Percentiles rank a stretch among this genome's conserved stretches.
Evolutionary conservation across 1,284 basidiomycete genomes (phyloP).

Genomic region (Malassezia yamatoensis): DNA sequence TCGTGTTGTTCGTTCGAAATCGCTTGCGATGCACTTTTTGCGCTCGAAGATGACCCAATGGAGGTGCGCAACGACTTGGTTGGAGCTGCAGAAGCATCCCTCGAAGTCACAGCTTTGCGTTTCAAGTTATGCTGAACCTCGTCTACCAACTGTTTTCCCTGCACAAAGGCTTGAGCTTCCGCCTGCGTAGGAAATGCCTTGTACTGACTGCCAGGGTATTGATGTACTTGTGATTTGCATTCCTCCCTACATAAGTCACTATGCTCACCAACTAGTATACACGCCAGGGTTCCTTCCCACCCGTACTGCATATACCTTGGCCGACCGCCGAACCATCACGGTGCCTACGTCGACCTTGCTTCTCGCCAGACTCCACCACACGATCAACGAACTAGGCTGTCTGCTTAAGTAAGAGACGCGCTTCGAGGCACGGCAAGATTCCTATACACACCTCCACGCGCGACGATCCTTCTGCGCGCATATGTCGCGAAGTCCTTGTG

Average conservation of each 20-base stretch:
- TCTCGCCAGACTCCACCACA: not conserved
- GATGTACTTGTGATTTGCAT: constrained; percentile 57
- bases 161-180: constrained; percentile 51
- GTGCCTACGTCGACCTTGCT: not conserved
- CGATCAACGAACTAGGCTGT: not conserved
- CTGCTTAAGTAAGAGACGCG: constrained; percentile 5
- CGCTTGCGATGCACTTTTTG: too few relatives aligned
- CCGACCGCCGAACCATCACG: not conserved
- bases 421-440: not conserved
- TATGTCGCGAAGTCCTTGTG: constrained; percentile 15
- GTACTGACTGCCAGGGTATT: constrained; percentile 56
- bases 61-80: too few relatives aligned
- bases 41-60: too few relatives aligned
- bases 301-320: constrained; percentile 29
- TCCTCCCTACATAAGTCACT: constrained; percentile 47
- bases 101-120: too few relatives aligned
- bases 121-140: too few relatives aligned
- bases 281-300: constrained; percentile 34
- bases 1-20: not conserved
- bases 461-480: not conserved
- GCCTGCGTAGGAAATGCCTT: constrained; percentile 56
- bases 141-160: not conserved
- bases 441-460: constrained; percentile 14
- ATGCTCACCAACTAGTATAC: constrained; percentile 29
- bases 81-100: too few relatives aligned